phyloP scores from a whole-genome alignment of 345 rosid genomes.

The Melaleuca alternifolia region DNA sequence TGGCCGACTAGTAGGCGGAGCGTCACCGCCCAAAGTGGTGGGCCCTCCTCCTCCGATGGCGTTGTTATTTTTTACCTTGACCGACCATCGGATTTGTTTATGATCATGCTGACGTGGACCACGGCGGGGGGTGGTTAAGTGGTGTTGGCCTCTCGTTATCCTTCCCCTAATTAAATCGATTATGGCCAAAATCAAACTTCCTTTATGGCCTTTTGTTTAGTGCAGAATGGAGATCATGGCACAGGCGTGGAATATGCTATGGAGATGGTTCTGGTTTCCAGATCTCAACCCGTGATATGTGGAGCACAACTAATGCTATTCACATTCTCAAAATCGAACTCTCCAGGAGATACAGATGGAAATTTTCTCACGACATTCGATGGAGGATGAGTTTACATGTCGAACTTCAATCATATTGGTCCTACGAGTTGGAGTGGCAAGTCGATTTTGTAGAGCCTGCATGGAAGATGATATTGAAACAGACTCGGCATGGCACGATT shows the following conservation, averaged over 20 bases:
- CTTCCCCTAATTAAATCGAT: neutral
- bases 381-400: neutral
- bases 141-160: neutral
- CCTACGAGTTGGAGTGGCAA: neutral
- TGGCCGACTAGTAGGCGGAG: conserved; percentile 1
- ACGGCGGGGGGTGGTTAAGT: neutral
- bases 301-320: neutral
- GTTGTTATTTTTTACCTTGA: conserved; percentile 2
- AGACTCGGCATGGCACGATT: neutral
- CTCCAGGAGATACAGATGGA: neutral
- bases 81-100: conserved; percentile 45
- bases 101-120: neutral
- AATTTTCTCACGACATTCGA: neutral
- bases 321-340: neutral
- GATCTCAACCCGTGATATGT: neutral
- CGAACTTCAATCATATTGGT: too few species aligned
- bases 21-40: conserved; percentile 12
- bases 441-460: neutral
- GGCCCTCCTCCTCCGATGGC: conserved; percentile 5
- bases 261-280: neutral
- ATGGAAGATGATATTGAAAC: neutral
- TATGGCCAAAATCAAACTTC: neutral
- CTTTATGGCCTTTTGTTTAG: neutral
- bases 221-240: neutral
- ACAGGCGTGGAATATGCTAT: neutral